Conservation (phyloP, 352 stramenopile genomes). For the Phytophthora multivora region DNA sequence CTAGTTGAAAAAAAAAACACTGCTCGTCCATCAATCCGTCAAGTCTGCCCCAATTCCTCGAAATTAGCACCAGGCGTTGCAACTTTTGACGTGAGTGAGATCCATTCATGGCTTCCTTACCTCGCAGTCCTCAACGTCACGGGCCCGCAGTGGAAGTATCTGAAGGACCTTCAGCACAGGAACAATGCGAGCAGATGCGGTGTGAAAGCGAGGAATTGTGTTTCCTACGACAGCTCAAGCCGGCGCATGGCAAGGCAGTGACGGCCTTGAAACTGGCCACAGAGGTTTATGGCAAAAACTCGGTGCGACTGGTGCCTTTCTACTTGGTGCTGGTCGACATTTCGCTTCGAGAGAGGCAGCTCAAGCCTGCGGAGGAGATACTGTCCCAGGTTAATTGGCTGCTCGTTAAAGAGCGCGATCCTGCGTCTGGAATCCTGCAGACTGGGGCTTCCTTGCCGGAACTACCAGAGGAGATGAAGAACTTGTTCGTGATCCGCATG, state of each 20-base stretch:
- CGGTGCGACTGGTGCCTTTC: slow-evolving; percentile 62
- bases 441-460: slow-evolving; percentile 3
- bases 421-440: slow-evolving; percentile 8
- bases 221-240: slow-evolving; percentile 49
- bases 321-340: slow-evolving; percentile 75
- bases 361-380: slow-evolving; percentile 69
- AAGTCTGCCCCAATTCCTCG: neutral
- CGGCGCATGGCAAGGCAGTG: slow-evolving; percentile 49
- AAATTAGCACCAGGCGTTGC: neutral
- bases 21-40: slow-evolving; percentile 7
- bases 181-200: slow-evolving; percentile 57
- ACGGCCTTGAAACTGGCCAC: slow-evolving; percentile 53
- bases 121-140: slow-evolving; percentile 28
- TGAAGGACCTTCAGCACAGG: slow-evolving; percentile 11
- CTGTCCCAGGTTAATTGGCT: slow-evolving; percentile 78
- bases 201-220: slow-evolving; percentile 65
- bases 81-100: slow-evolving; percentile 13
- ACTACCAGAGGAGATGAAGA: slow-evolving; percentile 61
- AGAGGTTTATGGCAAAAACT: slow-evolving; percentile 54
- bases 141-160: slow-evolving; percentile 3
- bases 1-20: too few species aligned
- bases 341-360: slow-evolving; percentile 55
- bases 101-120: slow-evolving; percentile 12
- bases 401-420: slow-evolving; percentile 59
- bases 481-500: slow-evolving; percentile 68